A percentile compares a stretch with the other conserved stretches of the same genome.
Conservation (phyloP, 2,329 filamentous ascomycete species). For the Cordyceps fumosorosea region DNA sequence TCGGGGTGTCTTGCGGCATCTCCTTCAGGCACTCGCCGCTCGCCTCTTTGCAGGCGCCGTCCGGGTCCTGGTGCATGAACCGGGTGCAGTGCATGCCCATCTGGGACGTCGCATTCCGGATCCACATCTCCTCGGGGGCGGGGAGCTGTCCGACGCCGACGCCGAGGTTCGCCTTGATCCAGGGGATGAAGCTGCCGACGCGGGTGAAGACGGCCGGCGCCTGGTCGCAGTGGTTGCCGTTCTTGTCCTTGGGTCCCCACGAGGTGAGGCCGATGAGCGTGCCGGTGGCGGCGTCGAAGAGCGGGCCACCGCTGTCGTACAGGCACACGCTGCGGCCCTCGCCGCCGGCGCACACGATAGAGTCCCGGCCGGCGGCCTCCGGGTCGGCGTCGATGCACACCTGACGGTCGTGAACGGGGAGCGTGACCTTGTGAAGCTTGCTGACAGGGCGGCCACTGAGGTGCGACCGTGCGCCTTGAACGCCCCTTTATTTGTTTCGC, state of each 20-base stretch:
- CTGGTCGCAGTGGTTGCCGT: background rate
- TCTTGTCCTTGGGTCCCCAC: background rate
- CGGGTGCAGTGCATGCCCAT: no score
- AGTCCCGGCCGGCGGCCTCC: background rate
- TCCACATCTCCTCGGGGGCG: background rate
- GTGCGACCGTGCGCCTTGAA: background rate
- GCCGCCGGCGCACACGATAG: background rate
- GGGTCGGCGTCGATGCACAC: background rate
- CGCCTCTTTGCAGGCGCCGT: no score
- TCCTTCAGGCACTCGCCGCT: no score
- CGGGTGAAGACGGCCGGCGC: background rate
- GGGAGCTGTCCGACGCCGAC: background rate
- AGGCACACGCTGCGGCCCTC: background rate
- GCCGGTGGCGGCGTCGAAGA: background rate
- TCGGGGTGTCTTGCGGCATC: no score
- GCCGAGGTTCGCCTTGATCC: background rate
- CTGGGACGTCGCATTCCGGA: no score
- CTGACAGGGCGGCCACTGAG: background rate
- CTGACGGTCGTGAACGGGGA: background rate
- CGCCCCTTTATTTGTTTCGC: no score
- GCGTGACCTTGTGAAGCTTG: background rate
- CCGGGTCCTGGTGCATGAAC: no score
- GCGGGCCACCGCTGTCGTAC: background rate
- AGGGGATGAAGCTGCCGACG: background rate
- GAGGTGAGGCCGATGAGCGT: background rate